Evolutionary conservation across 2,329 filamentous ascomycete species (phyloP), one percentile per base, ranked within the genome.

Genomic region (Geosmithia putterillii): DNA sequence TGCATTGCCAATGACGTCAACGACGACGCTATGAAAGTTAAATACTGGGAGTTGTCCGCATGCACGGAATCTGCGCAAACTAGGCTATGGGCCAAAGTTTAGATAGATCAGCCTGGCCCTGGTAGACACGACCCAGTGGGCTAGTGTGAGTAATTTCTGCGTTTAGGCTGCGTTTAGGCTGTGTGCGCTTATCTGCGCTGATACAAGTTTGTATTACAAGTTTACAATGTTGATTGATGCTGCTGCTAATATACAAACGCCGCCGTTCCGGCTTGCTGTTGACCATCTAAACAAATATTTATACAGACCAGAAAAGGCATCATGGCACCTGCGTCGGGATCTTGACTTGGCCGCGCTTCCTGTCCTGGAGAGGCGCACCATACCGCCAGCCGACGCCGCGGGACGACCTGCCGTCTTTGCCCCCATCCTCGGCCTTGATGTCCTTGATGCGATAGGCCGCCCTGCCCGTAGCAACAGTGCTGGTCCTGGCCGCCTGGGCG

Each of bases 381-480:
- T 84, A 84, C 46, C 76, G 65, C 70, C 72, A 78, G 18, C 80
- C 80, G 2, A 74, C 68, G 12, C 65, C 76, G 21, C 57, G 60
- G 32, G 63, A 60, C 4, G 69, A 64, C 46, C 72, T 68, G 19
- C 79, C 79, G 41, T 69, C 60, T 19, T 58, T 62, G 25, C 79
- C 78, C 3, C 70, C 73, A 44, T 68, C 63, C 42, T 81, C 74
- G 6, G 71, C 70, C 52, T 73, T 73, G 51, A 76, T 65, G 48
- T 76, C 63, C 54, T 71, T 71, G 56, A 83, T 75, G n/a, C 76
- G 66, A 58, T 80, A 82, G 57, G 81, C 72, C 58, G 72, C 79
- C 43, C 77, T 66, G n/a, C 60, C 64, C 7, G 67, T 69, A 38
- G 66, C 56, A 38, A 77, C 62, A 28, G 63, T 67, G 39, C 55